phyloP scores from a whole-genome alignment of 2,329 filamentous ascomycete genomes.

The Ampelomyces quisqualis region DNA sequence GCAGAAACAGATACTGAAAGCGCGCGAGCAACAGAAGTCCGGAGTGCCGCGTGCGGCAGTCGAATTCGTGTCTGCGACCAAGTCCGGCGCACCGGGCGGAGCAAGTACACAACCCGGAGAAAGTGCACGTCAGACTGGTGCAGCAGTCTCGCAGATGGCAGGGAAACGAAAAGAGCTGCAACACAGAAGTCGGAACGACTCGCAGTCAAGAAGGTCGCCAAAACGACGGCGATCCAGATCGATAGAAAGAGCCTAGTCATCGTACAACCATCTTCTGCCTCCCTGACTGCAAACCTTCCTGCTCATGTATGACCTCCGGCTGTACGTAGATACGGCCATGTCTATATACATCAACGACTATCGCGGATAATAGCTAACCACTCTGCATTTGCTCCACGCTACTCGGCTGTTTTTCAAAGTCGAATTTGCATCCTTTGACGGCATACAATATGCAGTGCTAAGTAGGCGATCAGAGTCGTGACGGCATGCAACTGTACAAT shows the following conservation, averaged over 20 bases:
- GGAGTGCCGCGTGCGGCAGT: slow-evolving; percentile 32
- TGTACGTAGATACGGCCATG: no score
- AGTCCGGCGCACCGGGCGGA: slow-evolving; percentile 26
- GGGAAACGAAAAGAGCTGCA: slow-evolving; percentile 38
- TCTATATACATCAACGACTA: no score
- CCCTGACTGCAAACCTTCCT: no score
- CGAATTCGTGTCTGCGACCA: slow-evolving; percentile 38
- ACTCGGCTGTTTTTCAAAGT: no score
- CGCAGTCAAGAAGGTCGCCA: slow-evolving; percentile 28
- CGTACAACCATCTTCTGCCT: no score
- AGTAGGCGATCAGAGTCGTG: neutral
- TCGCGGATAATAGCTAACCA: no score
- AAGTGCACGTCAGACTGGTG: slow-evolving; percentile 12
- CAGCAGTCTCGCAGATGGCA: slow-evolving; percentile 13
- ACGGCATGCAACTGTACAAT: neutral
- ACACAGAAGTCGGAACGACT: slow-evolving; percentile 27
- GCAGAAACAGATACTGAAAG: slow-evolving; percentile 42
- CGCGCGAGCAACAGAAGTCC: slow-evolving; percentile 35
- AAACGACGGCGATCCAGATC: slow-evolving; percentile 32
- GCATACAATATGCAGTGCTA: no score
- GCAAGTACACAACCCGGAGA: slow-evolving; percentile 24
- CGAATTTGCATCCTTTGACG: no score
- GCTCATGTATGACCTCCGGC: no score
- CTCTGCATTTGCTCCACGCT: no score
- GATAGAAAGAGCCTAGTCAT: no score